phyloP scores from a whole-genome alignment of 75 land plant species.

The Ceratopteris richardii region DNA sequence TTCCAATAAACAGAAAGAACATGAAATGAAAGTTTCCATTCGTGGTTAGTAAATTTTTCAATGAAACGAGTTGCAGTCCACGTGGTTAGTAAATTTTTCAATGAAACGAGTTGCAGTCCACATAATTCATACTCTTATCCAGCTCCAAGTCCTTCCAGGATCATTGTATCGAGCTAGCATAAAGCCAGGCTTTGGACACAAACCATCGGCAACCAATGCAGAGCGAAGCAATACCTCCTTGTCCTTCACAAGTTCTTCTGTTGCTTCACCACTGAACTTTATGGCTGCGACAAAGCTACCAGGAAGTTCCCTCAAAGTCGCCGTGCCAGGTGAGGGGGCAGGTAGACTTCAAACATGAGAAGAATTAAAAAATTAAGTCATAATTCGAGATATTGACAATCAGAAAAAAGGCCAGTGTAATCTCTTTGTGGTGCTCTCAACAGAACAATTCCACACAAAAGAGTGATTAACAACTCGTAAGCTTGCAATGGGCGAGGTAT shows the following conservation, averaged over 20 bases:
- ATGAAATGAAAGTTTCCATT: no score
- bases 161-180: constrained; percentile 95
- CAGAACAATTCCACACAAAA: no score
- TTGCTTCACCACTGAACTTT: constrained; percentile 78
- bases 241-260: constrained; percentile 51
- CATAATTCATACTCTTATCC: constrained; percentile 47
- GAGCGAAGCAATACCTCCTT: constrained; percentile 51
- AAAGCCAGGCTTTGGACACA: constrained; percentile 53
- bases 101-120: background rate
- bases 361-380: background rate
- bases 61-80: background rate
- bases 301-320: constrained; percentile 46
- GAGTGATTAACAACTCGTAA: no score
- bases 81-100: background rate
- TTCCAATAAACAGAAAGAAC: constrained; percentile 1
- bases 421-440: no score
- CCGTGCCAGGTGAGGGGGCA: constrained; percentile 39
- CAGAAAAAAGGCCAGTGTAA: no score
- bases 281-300: constrained; percentile 63
- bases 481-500: no score
- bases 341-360: constrained; percentile 50
- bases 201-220: constrained; percentile 46
- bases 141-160: constrained; percentile 69
- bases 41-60: background rate
- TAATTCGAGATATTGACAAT: no score